Base-by-base conservation (phyloP, 805 yeast genomes). In the Starmerella stigmatis region DNA sequence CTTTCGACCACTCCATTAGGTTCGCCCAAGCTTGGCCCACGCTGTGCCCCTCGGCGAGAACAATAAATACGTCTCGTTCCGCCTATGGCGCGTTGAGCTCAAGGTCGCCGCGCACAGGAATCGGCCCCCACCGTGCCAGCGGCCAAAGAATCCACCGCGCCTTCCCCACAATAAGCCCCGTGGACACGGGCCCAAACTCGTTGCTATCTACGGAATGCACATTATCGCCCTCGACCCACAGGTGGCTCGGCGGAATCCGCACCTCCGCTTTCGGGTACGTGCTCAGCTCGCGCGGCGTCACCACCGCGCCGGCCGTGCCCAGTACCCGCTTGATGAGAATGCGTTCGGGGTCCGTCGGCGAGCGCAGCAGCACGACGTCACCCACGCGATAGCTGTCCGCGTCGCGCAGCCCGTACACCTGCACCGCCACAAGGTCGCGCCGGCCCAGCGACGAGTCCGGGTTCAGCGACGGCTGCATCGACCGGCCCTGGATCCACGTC, bases 141-240 rank as follows among this genome's bases (percentile, higher is more conserved):
- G 96, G 96, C 79, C 82, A 85, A 36, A 86, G 62, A 1, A 88
- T 69, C 36, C 65, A 63, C 1, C 74, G 67, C 1, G 81, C 94
- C 56, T 76, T 81, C 1, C 96, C 96, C 10, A 83, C 57, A 19
- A 86, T 78, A 47, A 89, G 64, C 0, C 89, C 95, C 30, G 77
- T 72, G 13, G 94, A 79, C 0, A 89, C 73, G 0, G 96, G 94
- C 0, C 97, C 97, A 65, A 83, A 89, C 8, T 72, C 74, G 61
- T 86, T 88, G 42, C 89, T 79, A 64, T 89, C 97, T 2, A 86
- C 67, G 0, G 94, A 80, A 37, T 69, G 70, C 13, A 75, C 63
- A 59, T 85, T 86, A 61, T 89, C 97, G 6, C 97, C 97, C 61
- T 89, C 96, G 0, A 86, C 86, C 96, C 96, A 89, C 6, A 85